Percentiles rank a stretch among this genome's conserved stretches.
These are phyloP conservation scores for Fusarium anthophilum DNA, from an alignment of 2,329 filamentous ascomycete genomes.

Conservation along the genomic window DNA sequence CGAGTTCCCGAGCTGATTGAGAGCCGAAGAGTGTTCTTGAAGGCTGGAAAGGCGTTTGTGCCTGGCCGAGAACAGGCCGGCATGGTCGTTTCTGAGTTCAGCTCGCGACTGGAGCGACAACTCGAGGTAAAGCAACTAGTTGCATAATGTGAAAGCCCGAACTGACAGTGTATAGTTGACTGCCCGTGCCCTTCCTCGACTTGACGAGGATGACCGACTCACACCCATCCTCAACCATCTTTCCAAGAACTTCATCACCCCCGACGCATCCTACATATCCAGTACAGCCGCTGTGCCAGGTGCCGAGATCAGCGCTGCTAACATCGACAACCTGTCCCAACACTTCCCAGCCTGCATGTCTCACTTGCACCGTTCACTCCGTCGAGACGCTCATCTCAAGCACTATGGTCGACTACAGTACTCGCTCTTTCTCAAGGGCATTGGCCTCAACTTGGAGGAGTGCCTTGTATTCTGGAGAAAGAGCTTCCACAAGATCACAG, in stretches of 20 bases:
- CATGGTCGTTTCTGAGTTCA: constrained; percentile 90
- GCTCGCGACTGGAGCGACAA: constrained; percentile 78
- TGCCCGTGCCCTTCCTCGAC: constrained; percentile 85
- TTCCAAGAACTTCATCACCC: constrained; percentile 95
- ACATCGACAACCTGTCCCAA: constrained; percentile 80
- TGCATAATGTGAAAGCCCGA: background rate
- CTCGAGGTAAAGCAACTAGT: constrained; percentile 71
- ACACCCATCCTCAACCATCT: constrained; percentile 75
- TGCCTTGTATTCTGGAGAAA: constrained; percentile 91
- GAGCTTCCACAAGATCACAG: constrained; percentile 84
- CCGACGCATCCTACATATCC: constrained; percentile 80
- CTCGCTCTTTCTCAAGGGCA: constrained; percentile 94
- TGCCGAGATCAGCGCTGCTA: constrained; percentile 78
- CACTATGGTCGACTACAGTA: constrained; percentile 95
- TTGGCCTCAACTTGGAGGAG: constrained; percentile 92
- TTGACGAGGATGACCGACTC: constrained; percentile 96
- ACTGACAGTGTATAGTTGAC: constrained; percentile 68
- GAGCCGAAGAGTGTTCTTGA: constrained; percentile 77
- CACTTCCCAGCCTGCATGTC: constrained; percentile 96
- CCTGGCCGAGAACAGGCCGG: constrained; percentile 86
- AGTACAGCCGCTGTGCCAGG: constrained; percentile 72
- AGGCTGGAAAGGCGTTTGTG: constrained; percentile 88
- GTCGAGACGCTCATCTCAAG: constrained; percentile 90
- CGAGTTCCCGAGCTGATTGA: constrained; percentile 91
- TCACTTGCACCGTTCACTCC: constrained; percentile 84